Evolutionary conservation across 2,329 filamentous ascomycete genomes (phyloP).

Genomic region (Talaromyces sp.): DNA sequence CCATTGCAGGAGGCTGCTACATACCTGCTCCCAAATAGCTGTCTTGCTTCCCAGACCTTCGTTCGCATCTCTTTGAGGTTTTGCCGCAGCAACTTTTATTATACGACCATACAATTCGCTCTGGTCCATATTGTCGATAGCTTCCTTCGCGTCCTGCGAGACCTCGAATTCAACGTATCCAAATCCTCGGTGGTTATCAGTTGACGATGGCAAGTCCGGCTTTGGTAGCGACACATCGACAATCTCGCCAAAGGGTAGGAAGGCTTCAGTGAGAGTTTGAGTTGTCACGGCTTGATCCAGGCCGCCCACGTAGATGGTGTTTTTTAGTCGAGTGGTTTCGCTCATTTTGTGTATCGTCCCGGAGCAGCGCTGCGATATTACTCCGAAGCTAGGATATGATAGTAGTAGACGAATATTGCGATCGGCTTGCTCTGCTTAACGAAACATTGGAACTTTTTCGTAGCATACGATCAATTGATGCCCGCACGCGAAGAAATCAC

Average conservation of each 20-base stretch:
- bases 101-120: conserved; percentile 89
- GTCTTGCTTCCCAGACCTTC: conserved; percentile 90
- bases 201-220: conserved; percentile 74
- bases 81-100: conserved; percentile 88
- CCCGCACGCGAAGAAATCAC: conserved; percentile 11
- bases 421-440: not conserved
- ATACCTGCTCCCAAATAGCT: conserved; percentile 94
- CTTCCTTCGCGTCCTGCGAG: conserved; percentile 80
- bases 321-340: conserved; percentile 77
- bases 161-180: conserved; percentile 95
- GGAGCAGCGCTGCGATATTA: not conserved
- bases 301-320: conserved; percentile 88
- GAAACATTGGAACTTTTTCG: not conserved
- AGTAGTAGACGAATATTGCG: not conserved
- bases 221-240: conserved; percentile 87
- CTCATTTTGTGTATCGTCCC: conserved; percentile 52
- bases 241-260: conserved; percentile 95
- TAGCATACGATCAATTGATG: not conserved
- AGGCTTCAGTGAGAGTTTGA: conserved; percentile 78
- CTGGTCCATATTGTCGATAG: conserved; percentile 99
- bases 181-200: conserved; percentile 82
- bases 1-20: conserved; percentile 26
- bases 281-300: conserved; percentile 74
- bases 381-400: not conserved
- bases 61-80: conserved; percentile 81